Evolutionary conservation across 1,139 yeast species (phyloP).

Genomic region (Suhomyces bolitotheri): DNA sequence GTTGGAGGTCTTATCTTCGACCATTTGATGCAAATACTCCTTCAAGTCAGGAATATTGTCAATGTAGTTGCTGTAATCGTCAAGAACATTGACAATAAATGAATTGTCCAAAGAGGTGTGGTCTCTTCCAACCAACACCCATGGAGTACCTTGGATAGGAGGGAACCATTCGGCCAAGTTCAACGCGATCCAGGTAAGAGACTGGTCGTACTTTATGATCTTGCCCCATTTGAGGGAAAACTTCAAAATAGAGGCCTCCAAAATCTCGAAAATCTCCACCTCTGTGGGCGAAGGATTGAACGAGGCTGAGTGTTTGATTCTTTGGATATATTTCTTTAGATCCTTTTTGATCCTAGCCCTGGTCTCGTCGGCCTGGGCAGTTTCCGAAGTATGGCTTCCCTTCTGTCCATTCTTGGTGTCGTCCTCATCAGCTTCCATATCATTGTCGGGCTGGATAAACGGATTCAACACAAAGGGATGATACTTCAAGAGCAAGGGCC

Average conservation of each 20-base stretch:
- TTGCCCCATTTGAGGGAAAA: constrained; percentile 80
- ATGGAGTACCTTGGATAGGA: constrained; percentile 48
- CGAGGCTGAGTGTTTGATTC: constrained; percentile 27
- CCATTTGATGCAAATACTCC: constrained; percentile 26
- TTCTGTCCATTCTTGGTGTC: constrained; percentile 15
- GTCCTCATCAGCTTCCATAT: constrained; percentile 14
- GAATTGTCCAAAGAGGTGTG: constrained; percentile 23
- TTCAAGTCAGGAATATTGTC: constrained; percentile 34
- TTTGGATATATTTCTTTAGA: constrained; percentile 52
- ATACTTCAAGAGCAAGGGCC: constrained; percentile 80
- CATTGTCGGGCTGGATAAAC: constrained; percentile 58
- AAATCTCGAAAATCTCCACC: constrained; percentile 51
- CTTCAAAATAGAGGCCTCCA: constrained; percentile 61
- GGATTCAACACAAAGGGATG: constrained; percentile 87
- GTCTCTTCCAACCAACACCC: constrained; percentile 48
- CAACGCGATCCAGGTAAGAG: constrained; percentile 83
- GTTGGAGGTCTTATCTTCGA: constrained; percentile 29
- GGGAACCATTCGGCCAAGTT: constrained; percentile 92
- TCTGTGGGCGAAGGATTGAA: constrained; percentile 40
- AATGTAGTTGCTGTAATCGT: constrained; percentile 51
- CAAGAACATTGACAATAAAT: constrained; percentile 41
- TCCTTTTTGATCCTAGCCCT: constrained; percentile 47
- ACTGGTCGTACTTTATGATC: constrained; percentile 74
- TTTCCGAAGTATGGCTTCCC: not conserved
- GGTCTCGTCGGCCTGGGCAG: constrained; percentile 23